Percentiles rank a stretch among this genome's conserved stretches.
phyloP scores from a whole-genome alignment of 495 filamentous ascomycete genomes.

The Extremus antarcticus region DNA sequence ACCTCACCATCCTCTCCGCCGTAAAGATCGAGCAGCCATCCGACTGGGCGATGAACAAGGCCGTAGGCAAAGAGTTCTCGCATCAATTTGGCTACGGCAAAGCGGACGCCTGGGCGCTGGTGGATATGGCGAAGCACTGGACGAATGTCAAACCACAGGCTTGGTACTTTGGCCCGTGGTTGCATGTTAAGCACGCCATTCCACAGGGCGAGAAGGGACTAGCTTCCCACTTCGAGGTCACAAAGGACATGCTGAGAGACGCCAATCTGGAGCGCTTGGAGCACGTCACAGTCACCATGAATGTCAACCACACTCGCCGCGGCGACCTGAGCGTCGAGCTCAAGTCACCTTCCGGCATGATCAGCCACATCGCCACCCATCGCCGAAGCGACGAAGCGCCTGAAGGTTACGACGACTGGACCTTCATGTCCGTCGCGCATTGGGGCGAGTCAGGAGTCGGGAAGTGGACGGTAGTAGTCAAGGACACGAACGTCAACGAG shows the following conservation, averaged over 20 bases:
- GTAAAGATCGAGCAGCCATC: slow-evolving; percentile 64
- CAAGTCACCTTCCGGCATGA: slow-evolving; percentile 67
- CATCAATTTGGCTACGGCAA: slow-evolving; percentile 95
- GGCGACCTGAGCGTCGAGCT: slow-evolving; percentile 91
- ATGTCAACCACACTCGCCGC: slow-evolving; percentile 71
- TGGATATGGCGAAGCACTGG: slow-evolving; percentile 78
- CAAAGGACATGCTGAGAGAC: slow-evolving; percentile 56
- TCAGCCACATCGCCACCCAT: slow-evolving; percentile 71
- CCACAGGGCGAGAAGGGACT: slow-evolving; percentile 79
- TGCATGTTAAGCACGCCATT: slow-evolving; percentile 74
- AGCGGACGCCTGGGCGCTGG: slow-evolving; percentile 73
- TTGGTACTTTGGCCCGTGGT: slow-evolving; percentile 88
- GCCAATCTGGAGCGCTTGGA: slow-evolving; percentile 81
- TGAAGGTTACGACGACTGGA: slow-evolving; percentile 88
- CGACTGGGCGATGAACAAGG: slow-evolving; percentile 65
- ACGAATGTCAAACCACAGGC: slow-evolving; percentile 90
- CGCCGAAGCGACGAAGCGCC: slow-evolving; percentile 52
- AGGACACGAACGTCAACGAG: slow-evolving; percentile 71
- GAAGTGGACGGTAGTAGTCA: slow-evolving; percentile 82
- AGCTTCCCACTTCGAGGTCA: slow-evolving; percentile 66
- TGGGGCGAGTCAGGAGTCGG: slow-evolving; percentile 88
- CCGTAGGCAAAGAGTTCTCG: slow-evolving; percentile 74
- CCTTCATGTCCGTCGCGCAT: slow-evolving; percentile 95
- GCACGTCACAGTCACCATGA: slow-evolving; percentile 97
- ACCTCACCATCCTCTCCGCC: slow-evolving; percentile 73